A percentile compares a stretch with the other conserved stretches of the same genome.
Evolutionary conservation across 2,329 filamentous ascomycete species (phyloP).

Genomic region (Talaromyces sp.): DNA sequence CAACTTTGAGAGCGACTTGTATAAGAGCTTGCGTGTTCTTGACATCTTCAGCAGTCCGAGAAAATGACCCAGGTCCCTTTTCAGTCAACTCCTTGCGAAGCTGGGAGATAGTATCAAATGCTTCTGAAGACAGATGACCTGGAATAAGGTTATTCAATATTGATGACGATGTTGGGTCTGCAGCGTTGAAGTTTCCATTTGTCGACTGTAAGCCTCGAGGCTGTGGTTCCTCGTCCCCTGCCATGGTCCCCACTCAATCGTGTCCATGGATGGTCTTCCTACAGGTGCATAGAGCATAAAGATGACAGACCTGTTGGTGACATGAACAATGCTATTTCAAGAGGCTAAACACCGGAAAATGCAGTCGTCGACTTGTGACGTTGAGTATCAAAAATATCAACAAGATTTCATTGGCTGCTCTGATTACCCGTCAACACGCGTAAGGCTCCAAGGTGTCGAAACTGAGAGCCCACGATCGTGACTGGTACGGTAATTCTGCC

Average conservation of each 20-base stretch:
- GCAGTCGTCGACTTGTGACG: background rate
- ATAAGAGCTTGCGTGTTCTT: conserved; percentile 81
- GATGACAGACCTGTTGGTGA: background rate
- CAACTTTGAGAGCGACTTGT: conserved; percentile 76
- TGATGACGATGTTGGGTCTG: conserved; percentile 55
- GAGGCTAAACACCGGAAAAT: background rate
- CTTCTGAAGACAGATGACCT: conserved; percentile 68
- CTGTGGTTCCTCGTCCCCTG: conserved; percentile 24
- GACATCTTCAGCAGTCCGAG: conserved; percentile 61
- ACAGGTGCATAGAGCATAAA: background rate
- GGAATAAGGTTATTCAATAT: conserved; percentile 86
- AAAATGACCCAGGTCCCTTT: conserved; percentile 36
- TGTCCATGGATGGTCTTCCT: conserved; percentile 12
- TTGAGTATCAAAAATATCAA: background rate
- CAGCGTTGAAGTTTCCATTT: conserved; percentile 23
- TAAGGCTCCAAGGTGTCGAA: conserved; percentile 9
- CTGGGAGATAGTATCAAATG: conserved; percentile 68
- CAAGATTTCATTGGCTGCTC: background rate
- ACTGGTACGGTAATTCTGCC: background rate
- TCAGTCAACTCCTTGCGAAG: conserved; percentile 65
- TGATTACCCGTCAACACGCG: background rate
- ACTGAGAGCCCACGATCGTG: background rate
- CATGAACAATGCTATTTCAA: background rate
- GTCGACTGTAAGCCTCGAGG: conserved; percentile 18
- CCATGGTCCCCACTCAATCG: conserved; percentile 23